Evolutionary conservation across 2,329 filamentous ascomycete species (phyloP).

Genomic region (Arthrobotrys musiformis): DNA sequence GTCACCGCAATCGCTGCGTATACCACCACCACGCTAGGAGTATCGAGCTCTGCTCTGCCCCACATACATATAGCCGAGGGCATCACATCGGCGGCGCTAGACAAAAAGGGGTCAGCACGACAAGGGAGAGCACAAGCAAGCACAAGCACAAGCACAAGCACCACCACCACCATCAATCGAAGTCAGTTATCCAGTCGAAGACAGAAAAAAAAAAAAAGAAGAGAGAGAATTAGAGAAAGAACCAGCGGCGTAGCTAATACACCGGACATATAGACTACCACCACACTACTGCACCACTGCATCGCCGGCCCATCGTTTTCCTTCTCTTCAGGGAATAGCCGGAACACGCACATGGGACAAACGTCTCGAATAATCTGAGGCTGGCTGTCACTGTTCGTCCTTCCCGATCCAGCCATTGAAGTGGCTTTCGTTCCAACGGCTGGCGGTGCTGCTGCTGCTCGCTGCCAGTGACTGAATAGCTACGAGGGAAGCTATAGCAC

Average conservation of each 20-base stretch:
- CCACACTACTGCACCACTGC: not conserved
- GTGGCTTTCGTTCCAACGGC: slow-evolving; percentile 12
- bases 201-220: not conserved
- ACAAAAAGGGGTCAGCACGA: slow-evolving; percentile 22
- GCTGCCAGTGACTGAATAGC: not conserved
- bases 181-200: not conserved
- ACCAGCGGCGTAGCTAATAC: not conserved
- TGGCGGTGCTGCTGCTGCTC: slow-evolving; percentile 15
- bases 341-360: not conserved
- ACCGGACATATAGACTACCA: too few relatives aligned
- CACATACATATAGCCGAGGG: slow-evolving; percentile 36
- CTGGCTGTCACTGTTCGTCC: slow-evolving; percentile 19
- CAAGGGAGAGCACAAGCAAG: slow-evolving; percentile 14
- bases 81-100: slow-evolving; percentile 16
- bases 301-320: not conserved
- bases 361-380: slow-evolving; percentile 7
- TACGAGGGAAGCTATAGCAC: slow-evolving; percentile 28
- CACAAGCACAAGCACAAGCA: not conserved
- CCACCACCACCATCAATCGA: not conserved
- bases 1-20: not conserved
- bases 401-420: slow-evolving; percentile 15
- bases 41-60: slow-evolving; percentile 15
- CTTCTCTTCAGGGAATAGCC: not conserved
- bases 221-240: not conserved
- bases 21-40: not conserved